Evolutionary conservation across 73 alveolate species (phyloP), one percentile per base, ranked within the genome.

Genomic region (Paramecium biaurelia): DNA sequence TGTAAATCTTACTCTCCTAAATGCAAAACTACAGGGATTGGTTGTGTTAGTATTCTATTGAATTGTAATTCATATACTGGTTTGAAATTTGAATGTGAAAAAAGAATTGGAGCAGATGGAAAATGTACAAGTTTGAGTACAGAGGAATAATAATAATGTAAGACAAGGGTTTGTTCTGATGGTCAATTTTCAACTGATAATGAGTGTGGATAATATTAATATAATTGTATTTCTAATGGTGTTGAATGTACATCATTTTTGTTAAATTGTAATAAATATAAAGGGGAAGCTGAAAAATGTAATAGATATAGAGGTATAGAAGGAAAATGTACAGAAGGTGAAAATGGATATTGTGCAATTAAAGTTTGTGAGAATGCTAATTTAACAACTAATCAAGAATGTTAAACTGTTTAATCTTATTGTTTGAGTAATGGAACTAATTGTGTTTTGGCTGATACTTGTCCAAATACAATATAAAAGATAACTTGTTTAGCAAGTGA

Each of bases 51-150:
- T 18, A 79, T 18, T 20, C 49, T 43, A 30, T 28, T 28, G 10
- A 18, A 24, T 10, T 79, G 90, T 45, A 20, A 28, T 41, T 37
- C 90, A 5, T 79, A 79, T 47, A 11, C n/a, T 5, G 90, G 90
- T 5, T 43, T 67, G 1, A 41, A 15, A 11, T 28, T 4, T 15
- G 42, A 38, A 14, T 79, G 90, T 41, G 53, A 34, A 35, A 21
- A 11, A 38, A 20, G 58, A 20, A 35, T 30, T 12, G 86, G 86
- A 72, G 58, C 58, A 72, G 86, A 72, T 72, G 86, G 86, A 34
- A 72, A 18, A 23, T 72, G 86, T 37, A 72, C 38, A 34, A 67
- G 67, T 34, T 12, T 2, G 8, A 7, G 26, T 26, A 5, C n/a
- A 38, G 84, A 32, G 45, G 3, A 30, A 7, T 63, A 34, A 1